Evolutionary conservation across 176 grass and related monocot species (phyloP).

Genomic region (Oryza meyeriana): DNA sequence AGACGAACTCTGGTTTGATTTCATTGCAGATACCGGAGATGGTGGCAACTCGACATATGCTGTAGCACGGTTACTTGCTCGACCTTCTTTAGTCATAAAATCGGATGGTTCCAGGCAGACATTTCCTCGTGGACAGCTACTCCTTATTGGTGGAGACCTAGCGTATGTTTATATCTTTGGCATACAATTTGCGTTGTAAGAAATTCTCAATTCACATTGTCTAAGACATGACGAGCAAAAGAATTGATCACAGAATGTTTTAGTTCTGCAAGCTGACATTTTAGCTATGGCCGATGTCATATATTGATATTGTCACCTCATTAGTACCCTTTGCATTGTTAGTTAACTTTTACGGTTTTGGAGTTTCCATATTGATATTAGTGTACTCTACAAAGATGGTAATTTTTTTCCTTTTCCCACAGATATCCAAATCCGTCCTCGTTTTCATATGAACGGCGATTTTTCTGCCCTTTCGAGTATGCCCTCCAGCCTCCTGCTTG

Average conservation of each 20-base stretch:
- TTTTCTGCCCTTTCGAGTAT: conserved; percentile 93
- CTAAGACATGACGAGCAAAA: conserved; percentile 20
- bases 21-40: conserved; percentile 94
- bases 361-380: background rate
- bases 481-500: conserved; percentile 88
- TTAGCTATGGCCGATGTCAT: background rate
- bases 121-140: conserved; percentile 61
- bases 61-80: conserved; percentile 82
- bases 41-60: conserved; percentile 91
- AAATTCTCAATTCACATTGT: background rate
- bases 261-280: conserved; percentile 12
- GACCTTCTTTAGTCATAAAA: conserved; percentile 57
- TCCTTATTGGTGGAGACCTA: conserved; percentile 71
- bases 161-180: conserved; percentile 43
- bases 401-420: conserved; percentile 22
- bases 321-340: background rate
- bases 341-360: conserved; percentile 7
- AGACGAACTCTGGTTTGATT: conserved; percentile 98
- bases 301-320: background rate
- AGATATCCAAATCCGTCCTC: conserved; percentile 96
- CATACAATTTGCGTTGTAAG: background rate
- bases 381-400: background rate
- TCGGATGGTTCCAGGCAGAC: conserved; percentile 38
- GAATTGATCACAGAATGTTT: background rate
- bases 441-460: conserved; percentile 89